Base-by-base conservation (phyloP, 495 filamentous ascomycete genomes). In the Penicillium argentinense region DNA sequence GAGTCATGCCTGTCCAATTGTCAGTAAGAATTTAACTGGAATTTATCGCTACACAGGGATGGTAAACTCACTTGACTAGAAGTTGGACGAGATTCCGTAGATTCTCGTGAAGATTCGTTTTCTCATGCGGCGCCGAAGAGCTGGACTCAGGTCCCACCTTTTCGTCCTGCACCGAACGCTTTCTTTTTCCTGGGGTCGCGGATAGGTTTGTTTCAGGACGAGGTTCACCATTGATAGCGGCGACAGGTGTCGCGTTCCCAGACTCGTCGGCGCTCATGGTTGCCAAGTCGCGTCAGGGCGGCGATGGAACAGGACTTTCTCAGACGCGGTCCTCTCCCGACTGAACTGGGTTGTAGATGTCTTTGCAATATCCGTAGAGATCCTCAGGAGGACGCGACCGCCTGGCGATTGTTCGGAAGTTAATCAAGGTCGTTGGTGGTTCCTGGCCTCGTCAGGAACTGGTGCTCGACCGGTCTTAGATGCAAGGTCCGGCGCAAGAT, bases 201-300 rank as follows among this genome's bases (percentile, higher is more conserved):
- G 60, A 45, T n/a, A 51, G 49, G 34, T 59, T 54, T 9, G 59
- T 51, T 41, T 74, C 69, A 22, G 60, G 55, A 56, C 64, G 61
- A 25, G 59, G 44, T 45, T 71, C 69, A 41, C 69, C 68, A 51
- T 75, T 73, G 36, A 60, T 60, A 45, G 62, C 44, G 27, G 68
- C 53, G 53, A 74, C 66, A 29, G 57, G 51, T 37, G 59, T 53
- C 28, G 62, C 54, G 7, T 66, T 64, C 54, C 60, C 60, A 45
- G 48, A 57, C 58, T 74, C 67, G 58, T 74, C 69, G 56, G 69
- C 67, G 60, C 69, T 71, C 72, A 75, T 75, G 47, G 48, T 56
- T 53, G 54, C 49, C 42, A 51, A 48, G 54, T 62, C 54, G 66
- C 64, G 63, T 56, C 56, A 47, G 40, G 38, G 26, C 29, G 24